phyloP scores from a whole-genome alignment of 2,329 filamentous ascomycete genomes.

The Esteya vermicola region DNA sequence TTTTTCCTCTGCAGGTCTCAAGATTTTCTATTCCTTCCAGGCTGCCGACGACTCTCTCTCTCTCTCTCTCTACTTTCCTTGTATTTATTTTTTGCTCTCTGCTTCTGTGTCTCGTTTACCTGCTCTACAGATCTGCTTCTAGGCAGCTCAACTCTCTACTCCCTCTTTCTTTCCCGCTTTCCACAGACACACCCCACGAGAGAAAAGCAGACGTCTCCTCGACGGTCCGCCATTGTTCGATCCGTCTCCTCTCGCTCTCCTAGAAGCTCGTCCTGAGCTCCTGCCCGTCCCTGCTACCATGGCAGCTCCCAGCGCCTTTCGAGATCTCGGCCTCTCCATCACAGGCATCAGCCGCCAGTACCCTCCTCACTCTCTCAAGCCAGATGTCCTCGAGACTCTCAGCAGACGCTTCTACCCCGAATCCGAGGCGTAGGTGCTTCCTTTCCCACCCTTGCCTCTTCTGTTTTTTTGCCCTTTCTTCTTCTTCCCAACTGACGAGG shows the following conservation, averaged over 20 bases:
- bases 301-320: slow-evolving; percentile 26
- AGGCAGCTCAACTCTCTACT: too few species aligned
- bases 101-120: too few species aligned
- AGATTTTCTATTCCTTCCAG: neutral
- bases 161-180: too few species aligned
- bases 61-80: neutral
- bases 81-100: neutral
- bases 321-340: slow-evolving; percentile 45
- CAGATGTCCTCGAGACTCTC: slow-evolving; percentile 36
- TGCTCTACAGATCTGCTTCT: too few species aligned
- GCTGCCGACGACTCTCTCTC: neutral
- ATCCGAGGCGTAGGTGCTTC: slow-evolving; percentile 43
- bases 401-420: slow-evolving; percentile 44
- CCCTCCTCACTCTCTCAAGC: slow-evolving; percentile 37
- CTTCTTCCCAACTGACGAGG: neutral
- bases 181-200: too few species aligned
- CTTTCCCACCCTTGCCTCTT: neutral
- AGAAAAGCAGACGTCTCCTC: too few species aligned
- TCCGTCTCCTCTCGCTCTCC: too few species aligned
- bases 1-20: too few species aligned
- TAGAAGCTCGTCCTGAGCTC: too few species aligned
- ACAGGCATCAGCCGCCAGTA: slow-evolving; percentile 46
- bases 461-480: neutral
- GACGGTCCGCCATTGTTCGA: too few species aligned
- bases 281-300: slow-evolving; percentile 15